A percentile compares a stretch with the other conserved stretches of the same genome.
Evolutionary conservation across 1,284 basidiomycete species (phyloP).

Genomic region (Ustilago xerochloae): DNA sequence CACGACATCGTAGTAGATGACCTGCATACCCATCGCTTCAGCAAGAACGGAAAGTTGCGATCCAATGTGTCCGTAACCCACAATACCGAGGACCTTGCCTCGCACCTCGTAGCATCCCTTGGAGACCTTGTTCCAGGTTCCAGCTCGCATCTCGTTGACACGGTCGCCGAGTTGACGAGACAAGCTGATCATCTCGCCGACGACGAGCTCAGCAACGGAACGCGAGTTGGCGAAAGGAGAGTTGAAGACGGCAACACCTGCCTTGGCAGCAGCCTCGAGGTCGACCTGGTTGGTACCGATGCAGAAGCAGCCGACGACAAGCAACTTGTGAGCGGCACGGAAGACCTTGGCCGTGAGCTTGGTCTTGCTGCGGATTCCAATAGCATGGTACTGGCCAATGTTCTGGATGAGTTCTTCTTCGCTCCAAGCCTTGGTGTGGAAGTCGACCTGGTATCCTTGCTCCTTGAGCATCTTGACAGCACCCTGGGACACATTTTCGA

Average conservation of each 20-base stretch:
- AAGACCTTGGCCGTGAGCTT: slow-evolving; percentile 92
- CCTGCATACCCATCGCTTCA: slow-evolving; percentile 94
- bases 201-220: slow-evolving; percentile 97
- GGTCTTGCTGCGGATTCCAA: slow-evolving; percentile 97
- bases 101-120: slow-evolving; percentile 98
- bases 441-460: slow-evolving; percentile 94
- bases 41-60: slow-evolving; percentile 96
- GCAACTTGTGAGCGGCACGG: slow-evolving; percentile 74
- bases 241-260: slow-evolving; percentile 98
- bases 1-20: slow-evolving; percentile 94
- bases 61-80: slow-evolving; percentile 99
- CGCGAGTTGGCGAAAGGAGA: slow-evolving; percentile 99
- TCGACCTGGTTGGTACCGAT: slow-evolving; percentile 99
- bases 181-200: slow-evolving; percentile 91
- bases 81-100: slow-evolving; percentile 96
- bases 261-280: slow-evolving; percentile 81
- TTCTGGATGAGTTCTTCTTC: slow-evolving; percentile 92
- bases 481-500: slow-evolving; percentile 95
- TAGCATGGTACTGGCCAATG: slow-evolving; percentile 88
- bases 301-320: slow-evolving; percentile 98
- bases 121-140: slow-evolving; percentile 98
- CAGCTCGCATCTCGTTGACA: slow-evolving; percentile 84
- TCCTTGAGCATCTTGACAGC: slow-evolving; percentile 84
- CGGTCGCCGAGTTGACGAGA: slow-evolving; percentile 95
- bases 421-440: slow-evolving; percentile 83